Evolutionary conservation across 2,329 filamentous ascomycete species (phyloP), one percentile per base, ranked within the genome.

Genomic region (Cladosporium sp.): DNA sequence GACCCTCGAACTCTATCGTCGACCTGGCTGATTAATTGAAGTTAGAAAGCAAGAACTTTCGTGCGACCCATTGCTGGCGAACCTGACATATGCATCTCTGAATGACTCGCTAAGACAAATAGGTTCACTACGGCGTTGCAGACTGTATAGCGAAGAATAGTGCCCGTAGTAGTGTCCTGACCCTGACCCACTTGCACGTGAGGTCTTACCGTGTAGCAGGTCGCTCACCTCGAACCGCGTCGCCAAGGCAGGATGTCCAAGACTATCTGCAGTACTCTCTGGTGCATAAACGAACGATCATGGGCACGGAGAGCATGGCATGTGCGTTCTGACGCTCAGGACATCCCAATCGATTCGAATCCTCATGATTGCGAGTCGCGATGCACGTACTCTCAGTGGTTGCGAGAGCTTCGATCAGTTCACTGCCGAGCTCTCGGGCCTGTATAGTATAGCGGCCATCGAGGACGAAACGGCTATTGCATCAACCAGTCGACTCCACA

Each of bases 401-500:
- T 10, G 13, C 10, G n/a, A 46, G 13, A 6, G 8, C 39, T 46
- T 46, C 39, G n/a, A 46, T 46, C 39, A 21, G n/a, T 21, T 23
- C 39, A 46, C 39, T 13, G 25, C 34, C 56, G 21, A 28, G 21
- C 21, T 34, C 14, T 11, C 54, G 32, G 28, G 28, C 30, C 32
- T 23, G 25, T 39, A 34, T 21, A 39, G 25, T 39, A 34, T 21
- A 39, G 32, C 54, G 21, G 54, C 30, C 21, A n/a, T 54, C 10
- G 51, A 18, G 30, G 32, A 18, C 60, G 60, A 63, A 63, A 63
- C 60, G 18, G 14, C 60, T 36, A 56, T 21, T 63, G 60, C 49
- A 21, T 56, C 23, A 16, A 56, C 25, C 49, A 25, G 32, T 21
- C 34, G 21, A 32, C 60, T 63, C 49, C 60, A 51, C 60, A 63